Conservation (phyloP, 164 flowering plant genomes). For the Stephania japonica region DNA sequence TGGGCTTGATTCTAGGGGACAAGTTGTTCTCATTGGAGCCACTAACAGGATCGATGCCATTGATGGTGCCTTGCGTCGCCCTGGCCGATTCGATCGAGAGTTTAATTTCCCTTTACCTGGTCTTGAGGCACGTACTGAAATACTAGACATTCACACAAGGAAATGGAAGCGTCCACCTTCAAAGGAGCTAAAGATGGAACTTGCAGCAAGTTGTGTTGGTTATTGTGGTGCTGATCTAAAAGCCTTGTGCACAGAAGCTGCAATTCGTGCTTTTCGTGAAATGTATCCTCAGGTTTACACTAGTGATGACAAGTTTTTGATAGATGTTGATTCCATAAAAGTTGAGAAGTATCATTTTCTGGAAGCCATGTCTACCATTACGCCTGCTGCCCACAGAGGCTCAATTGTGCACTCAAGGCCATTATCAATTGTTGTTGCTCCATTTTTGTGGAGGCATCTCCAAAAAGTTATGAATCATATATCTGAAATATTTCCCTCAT, state of each 20-base stretch:
- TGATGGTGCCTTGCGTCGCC: slow-evolving; percentile 98
- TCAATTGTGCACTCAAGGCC: slow-evolving; percentile 93
- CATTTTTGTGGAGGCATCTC: slow-evolving; percentile 75
- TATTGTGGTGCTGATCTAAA: slow-evolving; percentile 99
- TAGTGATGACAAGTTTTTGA: slow-evolving; percentile 93
- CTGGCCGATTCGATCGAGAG: slow-evolving; percentile 99
- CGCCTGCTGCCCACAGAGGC: slow-evolving; percentile 99
- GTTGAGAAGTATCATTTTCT: slow-evolving; percentile 85
- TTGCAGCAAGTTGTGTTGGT: slow-evolving; percentile 98
- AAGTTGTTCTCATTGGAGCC: slow-evolving; percentile 97
- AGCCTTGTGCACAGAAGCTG: slow-evolving; percentile 98
- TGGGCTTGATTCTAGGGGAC: slow-evolving; percentile 99
- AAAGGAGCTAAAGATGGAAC: slow-evolving; percentile 70
- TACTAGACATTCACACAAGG: slow-evolving; percentile 90
- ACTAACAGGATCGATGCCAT: slow-evolving; percentile 98
- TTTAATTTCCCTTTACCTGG: slow-evolving; percentile 97
- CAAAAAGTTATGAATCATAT: slow-evolving; percentile 56
- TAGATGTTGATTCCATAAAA: slow-evolving; percentile 87
- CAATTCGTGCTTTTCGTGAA: slow-evolving; percentile 97
- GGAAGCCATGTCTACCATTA: slow-evolving; percentile 94
- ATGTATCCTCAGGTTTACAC: slow-evolving; percentile 98
- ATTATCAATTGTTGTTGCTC: slow-evolving; percentile 77
- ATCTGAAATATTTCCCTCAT: slow-evolving; percentile 67
- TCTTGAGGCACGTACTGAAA: slow-evolving; percentile 94
- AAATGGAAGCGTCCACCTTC: slow-evolving; percentile 96